Conservation (phyloP, 2,329 filamentous ascomycete genomes). For the Allantophomopsis cytisporea region DNA sequence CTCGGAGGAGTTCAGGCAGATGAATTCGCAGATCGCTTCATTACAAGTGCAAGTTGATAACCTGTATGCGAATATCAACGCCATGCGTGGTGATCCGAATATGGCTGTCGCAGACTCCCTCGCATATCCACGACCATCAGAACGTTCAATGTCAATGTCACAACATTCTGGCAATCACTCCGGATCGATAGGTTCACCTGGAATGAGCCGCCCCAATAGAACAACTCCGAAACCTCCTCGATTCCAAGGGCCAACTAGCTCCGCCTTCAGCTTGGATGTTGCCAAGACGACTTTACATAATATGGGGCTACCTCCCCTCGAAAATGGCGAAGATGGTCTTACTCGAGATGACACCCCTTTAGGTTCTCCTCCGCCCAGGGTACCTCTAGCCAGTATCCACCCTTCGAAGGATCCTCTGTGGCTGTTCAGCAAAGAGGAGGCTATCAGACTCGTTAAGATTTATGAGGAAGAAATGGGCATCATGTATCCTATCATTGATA, state of each 20-base stretch:
- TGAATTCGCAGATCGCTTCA: constrained; percentile 58
- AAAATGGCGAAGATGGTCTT: constrained; percentile 46
- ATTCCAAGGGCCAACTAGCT: constrained; percentile 78
- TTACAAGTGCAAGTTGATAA: constrained; percentile 77
- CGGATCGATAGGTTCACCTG: constrained; percentile 8
- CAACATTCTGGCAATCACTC: constrained; percentile 6
- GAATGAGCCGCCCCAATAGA: constrained; percentile 7
- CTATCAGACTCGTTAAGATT: constrained; percentile 61
- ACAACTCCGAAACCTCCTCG: constrained; percentile 31
- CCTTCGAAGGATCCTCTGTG: constrained; percentile 59
- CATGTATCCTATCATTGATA: constrained; percentile 80
- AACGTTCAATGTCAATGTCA: constrained; percentile 13
- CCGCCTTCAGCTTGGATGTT: constrained; percentile 72
- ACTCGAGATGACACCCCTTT: constrained; percentile 37
- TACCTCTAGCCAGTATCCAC: constrained; percentile 15
- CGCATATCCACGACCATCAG: constrained; percentile 8
- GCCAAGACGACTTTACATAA: constrained; percentile 77
- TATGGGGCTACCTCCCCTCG: constrained; percentile 67
- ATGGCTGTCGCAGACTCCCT: constrained; percentile 5
- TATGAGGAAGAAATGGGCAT: constrained; percentile 86
- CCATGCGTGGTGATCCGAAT: constrained; percentile 33
- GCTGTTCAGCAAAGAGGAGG: constrained; percentile 65
- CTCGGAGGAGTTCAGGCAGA: constrained; percentile 76
- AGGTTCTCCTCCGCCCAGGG: constrained; percentile 6
- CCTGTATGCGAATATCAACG: constrained; percentile 59